Base-by-base conservation (phyloP, 768 basidiomycete genomes). In the Lactifluus volemus region DNA sequence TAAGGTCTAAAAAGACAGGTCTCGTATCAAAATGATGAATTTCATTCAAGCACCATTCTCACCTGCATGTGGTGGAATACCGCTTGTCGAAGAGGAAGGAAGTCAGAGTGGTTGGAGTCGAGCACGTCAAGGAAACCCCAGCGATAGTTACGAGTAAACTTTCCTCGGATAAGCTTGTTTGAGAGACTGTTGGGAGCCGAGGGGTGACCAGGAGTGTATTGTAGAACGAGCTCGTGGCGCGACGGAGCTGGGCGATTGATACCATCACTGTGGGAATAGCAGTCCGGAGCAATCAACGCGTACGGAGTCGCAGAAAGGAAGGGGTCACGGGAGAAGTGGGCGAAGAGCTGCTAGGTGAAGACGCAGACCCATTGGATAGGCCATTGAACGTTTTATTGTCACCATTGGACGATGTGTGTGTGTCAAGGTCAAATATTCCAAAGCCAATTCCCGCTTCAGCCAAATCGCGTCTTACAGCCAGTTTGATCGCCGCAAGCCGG, bases 41-140 rank as follows among this genome's bases (percentile, higher is more conserved):
- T 29, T 21, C 2, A 17, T 39, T 19, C 1, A 65, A 59, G 36
- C 60, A 57, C 58, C 58, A 53, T 62, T 70, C 80, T 71, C 76
- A 92, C 92, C 81, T 88, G 84, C 86, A 93, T 89, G 71, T 91
- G 89, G 70, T 89, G 89, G 70, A 93, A 86, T 64, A 96, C 82
- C 51, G 89, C 89, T 34, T 80, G 79, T 59, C 89, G 84, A 59
- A 96, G 80, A 42, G 83, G 72, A 38, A 85, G 68, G 72, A 95
- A 94, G 73, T 96, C 93, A 68, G 84, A 86, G 67, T 95, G 92
- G 42, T 72, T 79, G 19, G 81, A 79, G 72, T 94, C 87, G 67
- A 92, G 76, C 49, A 90, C 86, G 70, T 92, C 88, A 67, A 94
- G 78, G 65, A 75, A 79, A 30, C 92, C 92, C 92, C 92, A 95